These are phyloP conservation scores for Penicillium odoratum DNA, from an alignment of 495 filamentous ascomycete genomes.

Conservation along the genomic window DNA sequence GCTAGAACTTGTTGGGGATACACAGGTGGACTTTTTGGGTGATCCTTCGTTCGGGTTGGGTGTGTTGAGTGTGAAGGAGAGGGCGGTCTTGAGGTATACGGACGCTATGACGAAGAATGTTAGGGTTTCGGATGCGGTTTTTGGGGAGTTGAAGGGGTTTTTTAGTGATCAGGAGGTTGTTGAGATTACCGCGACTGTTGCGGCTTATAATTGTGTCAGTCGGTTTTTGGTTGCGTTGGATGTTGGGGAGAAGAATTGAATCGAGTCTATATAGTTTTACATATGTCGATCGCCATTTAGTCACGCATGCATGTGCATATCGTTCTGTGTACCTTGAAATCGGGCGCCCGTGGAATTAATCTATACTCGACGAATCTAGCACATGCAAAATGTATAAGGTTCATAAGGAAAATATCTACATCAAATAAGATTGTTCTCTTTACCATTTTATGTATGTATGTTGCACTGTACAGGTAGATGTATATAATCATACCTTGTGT, in stretches of 20 bases:
- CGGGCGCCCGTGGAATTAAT: too few species aligned
- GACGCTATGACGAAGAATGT: constrained; percentile 75
- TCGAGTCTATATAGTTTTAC: not conserved
- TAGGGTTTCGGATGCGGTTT: constrained; percentile 61
- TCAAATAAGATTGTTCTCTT: too few species aligned
- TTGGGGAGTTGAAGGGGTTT: constrained; percentile 54
- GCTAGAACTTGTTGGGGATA: constrained; percentile 42
- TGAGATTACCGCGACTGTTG: constrained; percentile 75
- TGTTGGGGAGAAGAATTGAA: constrained; percentile 61
- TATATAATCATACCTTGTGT: too few species aligned
- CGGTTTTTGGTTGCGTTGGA: constrained; percentile 82
- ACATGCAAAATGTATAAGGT: too few species aligned
- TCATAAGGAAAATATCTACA: too few species aligned
- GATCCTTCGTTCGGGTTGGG: constrained; percentile 19
- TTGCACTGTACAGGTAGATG: too few species aligned
- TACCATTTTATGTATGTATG: too few species aligned
- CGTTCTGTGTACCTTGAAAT: not conserved
- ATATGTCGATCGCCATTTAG: too few species aligned
- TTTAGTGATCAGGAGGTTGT: constrained; percentile 71
- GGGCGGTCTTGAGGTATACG: constrained; percentile 65
- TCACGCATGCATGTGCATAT: too few species aligned
- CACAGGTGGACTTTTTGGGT: constrained; percentile 19
- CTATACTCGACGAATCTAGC: too few species aligned
- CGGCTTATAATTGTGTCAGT: constrained; percentile 86
- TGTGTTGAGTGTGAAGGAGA: constrained; percentile 55